A percentile compares a stretch with the other conserved stretches of the same genome.
Conservation (phyloP, 768 basidiomycete genomes). For the Suillus cothurnatus region DNA sequence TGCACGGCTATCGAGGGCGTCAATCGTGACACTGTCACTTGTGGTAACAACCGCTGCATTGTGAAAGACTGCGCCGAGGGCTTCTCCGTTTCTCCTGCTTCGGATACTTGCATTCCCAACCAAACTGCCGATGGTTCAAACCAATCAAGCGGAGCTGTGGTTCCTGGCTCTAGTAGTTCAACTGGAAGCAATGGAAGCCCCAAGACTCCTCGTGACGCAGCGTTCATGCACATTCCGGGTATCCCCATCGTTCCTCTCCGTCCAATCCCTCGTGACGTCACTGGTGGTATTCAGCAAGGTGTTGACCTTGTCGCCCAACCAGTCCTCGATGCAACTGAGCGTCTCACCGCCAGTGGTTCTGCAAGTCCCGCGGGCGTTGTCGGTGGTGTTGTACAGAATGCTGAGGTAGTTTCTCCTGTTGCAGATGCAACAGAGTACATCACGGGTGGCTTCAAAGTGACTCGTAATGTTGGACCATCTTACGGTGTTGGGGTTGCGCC, state of each 20-base stretch:
- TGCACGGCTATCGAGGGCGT: slow-evolving; percentile 35
- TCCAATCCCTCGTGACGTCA: slow-evolving; percentile 5
- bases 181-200: not conserved
- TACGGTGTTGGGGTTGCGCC: not conserved
- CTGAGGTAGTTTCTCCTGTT: not conserved
- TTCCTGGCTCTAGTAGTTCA: not conserved
- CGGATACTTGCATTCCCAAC: slow-evolving; percentile 22
- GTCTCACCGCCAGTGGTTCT: not conserved
- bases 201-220: slow-evolving; percentile 3
- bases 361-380: not conserved
- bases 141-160: not conserved
- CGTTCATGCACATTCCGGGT: not conserved
- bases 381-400: not conserved
- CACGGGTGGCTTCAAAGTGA: not conserved
- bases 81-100: slow-evolving; percentile 13
- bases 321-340: not conserved
- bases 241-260: no score
- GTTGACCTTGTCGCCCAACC: not conserved
- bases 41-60: slow-evolving; percentile 28
- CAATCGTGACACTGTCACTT: slow-evolving; percentile 24
- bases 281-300: not conserved
- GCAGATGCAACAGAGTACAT: not conserved
- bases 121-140: no score
- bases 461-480: not conserved
- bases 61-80: slow-evolving; percentile 29